These are phyloP conservation scores for Chaetoceros muelleri DNA, from an alignment of 108 stramenopile genomes.

Conservation along the genomic window DNA sequence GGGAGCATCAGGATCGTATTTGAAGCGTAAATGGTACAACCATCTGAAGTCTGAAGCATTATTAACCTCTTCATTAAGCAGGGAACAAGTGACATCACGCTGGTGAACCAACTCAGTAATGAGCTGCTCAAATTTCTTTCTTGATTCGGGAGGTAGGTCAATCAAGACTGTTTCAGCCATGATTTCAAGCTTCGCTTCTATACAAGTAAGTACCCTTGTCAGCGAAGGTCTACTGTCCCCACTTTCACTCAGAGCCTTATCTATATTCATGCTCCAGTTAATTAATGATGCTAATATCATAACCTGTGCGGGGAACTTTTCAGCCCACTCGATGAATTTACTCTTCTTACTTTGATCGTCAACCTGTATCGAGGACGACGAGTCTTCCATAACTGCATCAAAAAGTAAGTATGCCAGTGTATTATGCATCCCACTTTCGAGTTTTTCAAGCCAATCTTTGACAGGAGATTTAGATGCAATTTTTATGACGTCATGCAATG, in stretches of 20 bases:
- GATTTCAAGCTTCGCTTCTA: constrained; percentile 71
- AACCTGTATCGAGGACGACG: constrained; percentile 18
- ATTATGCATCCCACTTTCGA: constrained; percentile 84
- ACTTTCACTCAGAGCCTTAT: constrained; percentile 50
- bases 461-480: constrained; percentile 62
- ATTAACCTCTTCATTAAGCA: constrained; percentile 61
- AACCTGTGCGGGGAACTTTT: constrained; percentile 89
- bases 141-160: constrained; percentile 71
- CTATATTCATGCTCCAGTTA: constrained; percentile 85
- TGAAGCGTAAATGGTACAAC: constrained; percentile 88
- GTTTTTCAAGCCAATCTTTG: constrained; percentile 86
- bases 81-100: constrained; percentile 85
- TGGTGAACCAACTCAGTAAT: constrained; percentile 98
- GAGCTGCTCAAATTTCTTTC: constrained; percentile 96
- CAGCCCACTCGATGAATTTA: constrained; percentile 75
- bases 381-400: constrained; percentile 64
- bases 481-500: constrained; percentile 52
- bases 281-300: constrained; percentile 91
- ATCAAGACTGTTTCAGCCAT: constrained; percentile 88
- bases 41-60: constrained; percentile 76
- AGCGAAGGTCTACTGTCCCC: constrained; percentile 32
- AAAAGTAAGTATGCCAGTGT: constrained; percentile 83
- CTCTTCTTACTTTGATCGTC: constrained; percentile 30
- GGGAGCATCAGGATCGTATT: constrained; percentile 64
- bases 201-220: constrained; percentile 22